phyloP scores from a whole-genome alignment of 768 basidiomycete species.

The Phanerochaete sordida region DNA sequence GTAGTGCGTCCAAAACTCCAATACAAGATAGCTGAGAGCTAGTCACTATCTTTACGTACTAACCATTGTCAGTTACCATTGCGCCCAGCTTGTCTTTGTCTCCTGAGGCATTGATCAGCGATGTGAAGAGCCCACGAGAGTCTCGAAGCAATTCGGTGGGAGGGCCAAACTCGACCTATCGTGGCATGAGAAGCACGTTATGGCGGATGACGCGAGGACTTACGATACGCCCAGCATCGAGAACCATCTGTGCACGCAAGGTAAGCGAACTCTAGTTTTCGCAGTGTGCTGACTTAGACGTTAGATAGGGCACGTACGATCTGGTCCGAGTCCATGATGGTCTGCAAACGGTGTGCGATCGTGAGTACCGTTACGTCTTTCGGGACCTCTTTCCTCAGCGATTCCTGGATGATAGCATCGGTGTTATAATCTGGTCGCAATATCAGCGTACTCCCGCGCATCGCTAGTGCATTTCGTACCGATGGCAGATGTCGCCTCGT shows the following conservation, averaged over 20 bases:
- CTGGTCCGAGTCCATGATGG: slow-evolving; percentile 60
- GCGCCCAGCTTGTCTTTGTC: slow-evolving; percentile 47
- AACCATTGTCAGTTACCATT: slow-evolving; percentile 27
- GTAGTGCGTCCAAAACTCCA: too few species aligned
- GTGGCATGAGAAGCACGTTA: neutral
- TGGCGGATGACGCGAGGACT: slow-evolving; percentile 12
- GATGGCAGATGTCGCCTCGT: slow-evolving; percentile 51
- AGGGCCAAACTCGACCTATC: slow-evolving; percentile 46
- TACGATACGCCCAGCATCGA: slow-evolving; percentile 40
- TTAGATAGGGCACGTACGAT: too few species aligned
- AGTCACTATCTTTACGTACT: neutral
- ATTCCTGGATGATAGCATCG: slow-evolving; percentile 40
- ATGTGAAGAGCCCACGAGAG: slow-evolving; percentile 44
- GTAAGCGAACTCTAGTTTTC: too few species aligned
- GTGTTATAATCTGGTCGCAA: slow-evolving; percentile 32
- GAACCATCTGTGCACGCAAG: slow-evolving; percentile 44
- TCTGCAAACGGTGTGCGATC: slow-evolving; percentile 55
- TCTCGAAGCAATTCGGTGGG: slow-evolving; percentile 50
- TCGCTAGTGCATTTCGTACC: slow-evolving; percentile 20
- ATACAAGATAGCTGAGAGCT: too few species aligned
- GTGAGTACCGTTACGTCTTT: slow-evolving; percentile 48
- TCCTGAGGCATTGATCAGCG: slow-evolving; percentile 55
- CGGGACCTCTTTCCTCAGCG: slow-evolving; percentile 44
- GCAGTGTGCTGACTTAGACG: too few species aligned
- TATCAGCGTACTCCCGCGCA: too few species aligned